These are phyloP conservation scores for Bretschneidera sinensis DNA, from an alignment of 345 rosid species.

Conservation along the genomic window DNA sequence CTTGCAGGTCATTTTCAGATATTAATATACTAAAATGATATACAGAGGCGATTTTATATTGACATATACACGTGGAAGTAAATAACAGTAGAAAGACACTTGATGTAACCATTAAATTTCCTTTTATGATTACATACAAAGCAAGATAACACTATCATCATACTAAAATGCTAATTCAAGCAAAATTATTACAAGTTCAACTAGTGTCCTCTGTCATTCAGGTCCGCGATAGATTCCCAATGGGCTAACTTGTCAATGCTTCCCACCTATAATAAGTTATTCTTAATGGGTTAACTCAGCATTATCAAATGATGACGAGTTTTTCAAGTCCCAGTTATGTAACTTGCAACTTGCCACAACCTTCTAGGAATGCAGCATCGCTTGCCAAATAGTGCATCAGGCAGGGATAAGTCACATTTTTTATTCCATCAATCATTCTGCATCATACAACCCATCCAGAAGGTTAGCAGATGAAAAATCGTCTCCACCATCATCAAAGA, in stretches of 20 bases:
- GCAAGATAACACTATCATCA: background rate
- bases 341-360: background rate
- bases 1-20: background rate
- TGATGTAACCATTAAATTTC: background rate
- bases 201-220: background rate
- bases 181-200: background rate
- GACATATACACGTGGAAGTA: background rate
- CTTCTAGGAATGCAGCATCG: background rate
- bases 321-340: background rate
- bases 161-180: background rate
- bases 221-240: background rate
- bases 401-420: background rate
- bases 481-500: constrained; percentile 53
- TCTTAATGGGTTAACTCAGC: background rate
- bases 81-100: background rate
- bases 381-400: background rate
- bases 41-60: background rate
- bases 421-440: constrained; percentile 23
- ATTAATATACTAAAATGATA: background rate
- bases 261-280: background rate
- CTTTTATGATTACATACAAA: background rate
- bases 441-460: constrained; percentile 50
- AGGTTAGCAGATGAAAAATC: constrained; percentile 46
- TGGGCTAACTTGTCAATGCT: background rate
- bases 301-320: background rate